Evolutionary conservation across 2,329 filamentous ascomycete species (phyloP).

Genomic region (Colletotrichum sp.): DNA sequence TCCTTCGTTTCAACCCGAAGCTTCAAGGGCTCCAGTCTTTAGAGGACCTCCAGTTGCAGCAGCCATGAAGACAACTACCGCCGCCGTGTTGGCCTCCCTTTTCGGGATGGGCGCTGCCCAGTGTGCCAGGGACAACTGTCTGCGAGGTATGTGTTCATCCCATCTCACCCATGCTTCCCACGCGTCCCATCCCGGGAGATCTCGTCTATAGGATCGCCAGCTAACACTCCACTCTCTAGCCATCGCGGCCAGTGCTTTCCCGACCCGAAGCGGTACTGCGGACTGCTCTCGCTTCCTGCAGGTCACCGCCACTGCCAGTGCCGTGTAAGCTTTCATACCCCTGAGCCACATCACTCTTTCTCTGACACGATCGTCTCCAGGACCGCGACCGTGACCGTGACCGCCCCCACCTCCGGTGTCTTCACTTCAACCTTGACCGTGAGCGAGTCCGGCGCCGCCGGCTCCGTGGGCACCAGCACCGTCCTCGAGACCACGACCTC

Average conservation of each 20-base stretch:
- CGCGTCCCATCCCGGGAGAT: neutral
- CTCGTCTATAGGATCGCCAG: neutral
- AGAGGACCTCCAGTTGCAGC: neutral
- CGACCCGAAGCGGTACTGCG: conserved; percentile 7
- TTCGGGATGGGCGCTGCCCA: conserved; percentile 16
- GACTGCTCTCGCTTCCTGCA: conserved; percentile 14
- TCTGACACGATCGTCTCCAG: neutral
- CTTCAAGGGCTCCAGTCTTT: conserved; percentile 1
- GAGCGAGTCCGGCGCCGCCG: neutral
- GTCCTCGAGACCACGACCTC: neutral
- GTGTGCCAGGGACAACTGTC: conserved; percentile 20
- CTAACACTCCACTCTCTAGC: neutral
- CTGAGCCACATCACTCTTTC: neutral
- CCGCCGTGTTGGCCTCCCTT: conserved; percentile 19
- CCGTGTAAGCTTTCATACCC: neutral
- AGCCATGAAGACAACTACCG: conserved; percentile 17
- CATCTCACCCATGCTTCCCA: neutral
- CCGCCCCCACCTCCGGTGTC: conserved; percentile 7
- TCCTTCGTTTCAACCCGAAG: conserved; percentile 6
- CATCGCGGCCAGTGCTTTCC: conserved; percentile 11
- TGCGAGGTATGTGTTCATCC: conserved; percentile 3
- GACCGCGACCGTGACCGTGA: conserved; percentile 10
- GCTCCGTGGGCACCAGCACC: conserved; percentile 6
- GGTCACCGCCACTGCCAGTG: conserved; percentile 1
- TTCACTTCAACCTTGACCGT: conserved; percentile 1